Evolutionary conservation across 1,139 yeast species (phyloP), one percentile per base, ranked within the genome.

Genomic region (Arxiozyma bovina): DNA sequence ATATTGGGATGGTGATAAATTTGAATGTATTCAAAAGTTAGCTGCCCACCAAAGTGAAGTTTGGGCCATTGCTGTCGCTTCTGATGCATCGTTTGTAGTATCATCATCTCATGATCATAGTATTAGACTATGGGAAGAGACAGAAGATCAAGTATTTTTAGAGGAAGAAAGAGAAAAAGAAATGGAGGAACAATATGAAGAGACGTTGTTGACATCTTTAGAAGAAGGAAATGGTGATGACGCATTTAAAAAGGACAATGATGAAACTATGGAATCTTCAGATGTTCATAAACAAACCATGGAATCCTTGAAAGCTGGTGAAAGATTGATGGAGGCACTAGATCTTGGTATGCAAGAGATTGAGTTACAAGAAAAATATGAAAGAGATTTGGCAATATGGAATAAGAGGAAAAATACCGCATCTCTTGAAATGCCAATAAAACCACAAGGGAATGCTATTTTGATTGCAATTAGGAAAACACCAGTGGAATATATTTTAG

Each of bases 1-100:
- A 71, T 90, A 89, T 70, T 93, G 99, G 99, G 99, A 93, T 70
- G 99, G 98, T 60, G 96, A 88, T 66, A 93, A 93, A 72, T 93
- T 93, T 70, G 97, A 89, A 64, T 87, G 94, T 70, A 81, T 93
- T 60, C 98, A 93, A 70, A 87, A 86, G 66, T 74, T 91, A 49
- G 80, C 87, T 3, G 94, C 87, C 1, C 99, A 94, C 69, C 96
- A 90, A 58, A 80, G 89, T 57, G 98, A 93, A 71, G 95, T 93
- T 25, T 93, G 98, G 98, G 81, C 91, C 53, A 70, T 94, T 55
- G 85, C 93, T 23, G 80, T 90, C 23, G 83, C 95, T 57, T 73
- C 74, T 43, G 83, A 82, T 61, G 96, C 96, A 8, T 74, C 78
- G 45, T 82, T 83, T 62, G 80, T 90, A 63, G 84, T 88, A 4